Conservation (phyloP, 2,329 filamentous ascomycete genomes). For the Botryosphaeria dothidea region DNA sequence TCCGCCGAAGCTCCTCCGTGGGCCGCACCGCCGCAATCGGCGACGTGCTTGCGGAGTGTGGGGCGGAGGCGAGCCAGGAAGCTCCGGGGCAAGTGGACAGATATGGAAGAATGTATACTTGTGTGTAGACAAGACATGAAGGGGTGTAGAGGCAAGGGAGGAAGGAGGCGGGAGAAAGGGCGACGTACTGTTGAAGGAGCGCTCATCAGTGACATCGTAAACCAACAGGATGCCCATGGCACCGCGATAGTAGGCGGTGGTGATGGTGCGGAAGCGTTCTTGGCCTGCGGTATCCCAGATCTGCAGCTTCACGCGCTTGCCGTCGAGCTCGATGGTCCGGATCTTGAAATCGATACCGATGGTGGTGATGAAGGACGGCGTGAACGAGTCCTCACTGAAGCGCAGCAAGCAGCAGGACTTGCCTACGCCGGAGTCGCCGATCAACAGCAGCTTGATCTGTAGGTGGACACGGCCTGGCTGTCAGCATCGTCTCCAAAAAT, state of each 20-base stretch:
- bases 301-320: constrained; percentile 97
- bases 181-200: constrained; percentile 86
- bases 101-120: background rate
- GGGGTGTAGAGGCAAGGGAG: background rate
- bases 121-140: background rate
- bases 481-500: background rate
- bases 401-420: constrained; percentile 96
- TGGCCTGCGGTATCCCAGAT: constrained; percentile 99
- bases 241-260: constrained; percentile 96
- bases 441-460: constrained; percentile 94
- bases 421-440: constrained; percentile 93
- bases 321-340: constrained; percentile 96
- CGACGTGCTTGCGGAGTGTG: constrained; percentile 20
- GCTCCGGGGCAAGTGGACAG: background rate
- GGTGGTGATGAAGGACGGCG: constrained; percentile 95
- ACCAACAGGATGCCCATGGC: constrained; percentile 98
- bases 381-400: constrained; percentile 97
- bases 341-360: constrained; percentile 99
- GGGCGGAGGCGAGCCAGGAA: constrained; percentile 1
- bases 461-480: background rate
- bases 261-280: constrained; percentile 98
- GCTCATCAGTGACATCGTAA: constrained; percentile 97
- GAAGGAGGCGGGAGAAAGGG: background rate
- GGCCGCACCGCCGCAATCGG: constrained; percentile 16
- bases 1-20: constrained; percentile 13